phyloP scores from a whole-genome alignment of 2,329 filamentous ascomycete species.

The Xenosphaeropsis pyriputrescens region DNA sequence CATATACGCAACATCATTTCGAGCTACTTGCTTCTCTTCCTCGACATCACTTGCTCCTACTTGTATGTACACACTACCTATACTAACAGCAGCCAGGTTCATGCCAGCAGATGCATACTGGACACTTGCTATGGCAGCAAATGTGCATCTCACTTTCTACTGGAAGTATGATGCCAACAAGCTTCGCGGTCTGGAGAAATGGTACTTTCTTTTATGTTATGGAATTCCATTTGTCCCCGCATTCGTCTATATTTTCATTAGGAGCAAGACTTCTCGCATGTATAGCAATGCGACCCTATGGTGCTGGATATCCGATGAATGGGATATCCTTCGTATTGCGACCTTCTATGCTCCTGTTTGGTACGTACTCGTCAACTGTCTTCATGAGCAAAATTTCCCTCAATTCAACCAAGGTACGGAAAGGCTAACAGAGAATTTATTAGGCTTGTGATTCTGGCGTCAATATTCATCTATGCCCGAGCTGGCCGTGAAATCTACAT shows the following conservation, averaged over 20 bases:
- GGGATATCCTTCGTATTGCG: constrained; percentile 58
- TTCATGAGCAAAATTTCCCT: neutral
- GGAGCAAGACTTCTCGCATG: constrained; percentile 35
- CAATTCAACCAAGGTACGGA: neutral
- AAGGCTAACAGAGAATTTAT: constrained; percentile 7
- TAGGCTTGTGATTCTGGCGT: constrained; percentile 45
- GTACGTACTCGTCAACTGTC: constrained; percentile 23
- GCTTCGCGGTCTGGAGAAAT: constrained; percentile 53
- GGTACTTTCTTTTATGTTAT: constrained; percentile 57
- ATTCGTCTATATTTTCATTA: constrained; percentile 51
- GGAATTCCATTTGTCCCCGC: constrained; percentile 58
- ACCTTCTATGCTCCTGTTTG: constrained; percentile 63
- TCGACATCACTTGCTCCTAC: too few relatives aligned
- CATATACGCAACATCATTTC: neutral
- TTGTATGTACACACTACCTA: too few relatives aligned
- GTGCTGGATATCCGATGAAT: constrained; percentile 61
- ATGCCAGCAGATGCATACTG: constrained; percentile 63
- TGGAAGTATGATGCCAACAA: constrained; percentile 51
- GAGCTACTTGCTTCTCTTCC: too few relatives aligned
- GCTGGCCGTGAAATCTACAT: constrained; percentile 54
- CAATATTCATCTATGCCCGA: constrained; percentile 49
- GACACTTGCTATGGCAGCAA: constrained; percentile 72
- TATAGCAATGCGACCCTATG: constrained; percentile 67
- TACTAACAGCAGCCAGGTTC: constrained; percentile 36
- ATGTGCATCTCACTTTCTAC: constrained; percentile 74